A percentile compares a stretch with the other conserved stretches of the same genome.
phyloP scores from a whole-genome alignment of 345 rosid species.

The Moricandia moricandioides region DNA sequence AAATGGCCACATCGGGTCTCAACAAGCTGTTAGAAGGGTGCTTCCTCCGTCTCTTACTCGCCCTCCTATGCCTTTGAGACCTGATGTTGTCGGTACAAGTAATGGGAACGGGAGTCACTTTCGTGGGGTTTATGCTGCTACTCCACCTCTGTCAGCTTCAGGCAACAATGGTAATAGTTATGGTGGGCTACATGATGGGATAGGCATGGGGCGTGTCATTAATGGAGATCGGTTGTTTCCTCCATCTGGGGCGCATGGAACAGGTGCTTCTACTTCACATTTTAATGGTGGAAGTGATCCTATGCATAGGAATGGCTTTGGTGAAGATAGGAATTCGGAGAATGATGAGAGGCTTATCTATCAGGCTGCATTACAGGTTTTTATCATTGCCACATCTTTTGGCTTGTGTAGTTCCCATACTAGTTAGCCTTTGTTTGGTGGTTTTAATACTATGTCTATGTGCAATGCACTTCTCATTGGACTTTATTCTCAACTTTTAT shows the following conservation, averaged over 20 bases:
- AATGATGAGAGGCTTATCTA: conserved; percentile 77
- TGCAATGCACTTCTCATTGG: not conserved
- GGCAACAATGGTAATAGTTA: conserved; percentile 37
- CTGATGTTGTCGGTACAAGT: conserved; percentile 30
- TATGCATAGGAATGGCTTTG: conserved; percentile 42
- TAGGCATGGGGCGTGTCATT: conserved; percentile 48
- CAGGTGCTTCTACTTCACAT: conserved; percentile 40
- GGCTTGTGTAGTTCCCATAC: not conserved
- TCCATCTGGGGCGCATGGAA: conserved; percentile 52
- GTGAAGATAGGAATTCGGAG: conserved; percentile 55
- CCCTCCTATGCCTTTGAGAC: conserved; percentile 34
- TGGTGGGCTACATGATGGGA: conserved; percentile 40
- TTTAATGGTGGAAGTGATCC: conserved; percentile 52
- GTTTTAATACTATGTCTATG: not conserved
- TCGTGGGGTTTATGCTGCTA: conserved; percentile 36
- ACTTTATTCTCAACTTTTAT: not conserved
- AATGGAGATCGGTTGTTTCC: conserved; percentile 62
- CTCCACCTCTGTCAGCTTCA: conserved; percentile 41
- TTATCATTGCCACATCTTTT: conserved; percentile 15
- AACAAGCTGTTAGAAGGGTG: conserved; percentile 59
- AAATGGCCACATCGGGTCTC: conserved; percentile 44
- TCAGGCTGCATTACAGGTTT: conserved; percentile 90
- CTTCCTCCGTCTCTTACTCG: conserved; percentile 47
- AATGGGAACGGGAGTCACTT: conserved; percentile 38
- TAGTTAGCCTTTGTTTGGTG: not conserved